Evolutionary conservation across 1,284 basidiomycete species (phyloP), one percentile per base, ranked within the genome.

Genomic region (Pseudozyma tsukubaensis): DNA sequence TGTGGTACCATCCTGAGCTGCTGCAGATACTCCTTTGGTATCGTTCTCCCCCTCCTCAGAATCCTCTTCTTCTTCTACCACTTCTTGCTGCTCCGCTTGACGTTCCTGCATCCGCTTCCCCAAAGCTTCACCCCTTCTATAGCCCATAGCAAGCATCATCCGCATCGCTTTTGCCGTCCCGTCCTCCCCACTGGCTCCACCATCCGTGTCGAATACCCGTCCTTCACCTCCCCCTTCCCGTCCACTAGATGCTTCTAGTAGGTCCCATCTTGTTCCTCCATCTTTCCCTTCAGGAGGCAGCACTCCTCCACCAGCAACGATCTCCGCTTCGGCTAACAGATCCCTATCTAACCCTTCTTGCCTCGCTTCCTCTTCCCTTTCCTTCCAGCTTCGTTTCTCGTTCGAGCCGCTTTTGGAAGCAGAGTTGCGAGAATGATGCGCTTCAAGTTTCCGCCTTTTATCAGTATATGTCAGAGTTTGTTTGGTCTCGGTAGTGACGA

Each of bases 121-220:
- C 0, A 79, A 58, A 24, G 67, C 60, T 37, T 68, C 50, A 7
- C 70, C 75, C 0, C 62, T 50, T 21, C 67, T 39, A 50, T 76
- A 80, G 0, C 78, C 78, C 78, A 80, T 80, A 12, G 76, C 76
- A 3, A 66, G 56, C 78, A 80, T 80, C 76, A 80, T 80, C 16
- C 59, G 47, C 68, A 73, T 64, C 49, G 76, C 78, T 16, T 69
- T 74, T 7, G 65, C 13, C 14, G 54, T 65, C 3, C 71, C 71
- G 29, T 69, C 60, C n/a, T 55, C 49, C 10, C 16, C 51, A 10
- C 8, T n/a, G 7, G 9, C 36, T 7, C 4, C 35, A 10, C 44
- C 40, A 1, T 9, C 16, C 21, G 35, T 3, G 11, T 7, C 7
- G 35, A 18, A 18, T 18, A 32, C 36, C 21, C 13, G 11, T 18